Evolutionary conservation across 176 grass and related monocot genomes (phyloP).

Genomic region (Paspalum vaginatum): DNA sequence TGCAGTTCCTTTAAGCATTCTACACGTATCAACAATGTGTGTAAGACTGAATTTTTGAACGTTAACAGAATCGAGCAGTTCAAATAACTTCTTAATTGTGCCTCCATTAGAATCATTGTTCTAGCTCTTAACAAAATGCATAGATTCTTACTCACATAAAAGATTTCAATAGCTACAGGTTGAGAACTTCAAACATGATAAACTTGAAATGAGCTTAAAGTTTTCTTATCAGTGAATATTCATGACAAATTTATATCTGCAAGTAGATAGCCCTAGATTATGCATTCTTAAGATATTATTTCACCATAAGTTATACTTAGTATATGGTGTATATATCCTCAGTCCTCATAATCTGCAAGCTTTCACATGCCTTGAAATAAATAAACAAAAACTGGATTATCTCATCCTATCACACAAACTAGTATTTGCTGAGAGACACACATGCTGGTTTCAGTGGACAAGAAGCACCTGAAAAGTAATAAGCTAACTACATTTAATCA

Average conservation of each 20-base stretch:
- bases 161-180: neutral
- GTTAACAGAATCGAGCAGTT: neutral
- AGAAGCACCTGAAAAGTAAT: neutral
- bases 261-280: neutral
- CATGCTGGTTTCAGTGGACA: neutral
- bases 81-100: constrained; percentile 1
- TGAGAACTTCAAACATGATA: neutral
- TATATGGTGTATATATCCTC: neutral
- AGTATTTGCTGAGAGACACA: neutral
- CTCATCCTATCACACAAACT: neutral
- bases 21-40: constrained; percentile 26
- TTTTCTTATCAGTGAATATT: neutral
- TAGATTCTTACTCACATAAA: neutral
- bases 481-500: neutral
- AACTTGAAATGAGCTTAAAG: neutral
- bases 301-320: neutral
- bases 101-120: neutral
- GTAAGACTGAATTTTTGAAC: neutral
- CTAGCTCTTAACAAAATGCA: neutral
- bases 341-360: neutral
- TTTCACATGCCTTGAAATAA: neutral
- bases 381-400: neutral
- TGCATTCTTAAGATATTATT: neutral
- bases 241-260: neutral
- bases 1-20: constrained; percentile 62